phyloP scores from a whole-genome alignment of 2,329 filamentous ascomycete genomes.

The Corynespora cassiicola region DNA sequence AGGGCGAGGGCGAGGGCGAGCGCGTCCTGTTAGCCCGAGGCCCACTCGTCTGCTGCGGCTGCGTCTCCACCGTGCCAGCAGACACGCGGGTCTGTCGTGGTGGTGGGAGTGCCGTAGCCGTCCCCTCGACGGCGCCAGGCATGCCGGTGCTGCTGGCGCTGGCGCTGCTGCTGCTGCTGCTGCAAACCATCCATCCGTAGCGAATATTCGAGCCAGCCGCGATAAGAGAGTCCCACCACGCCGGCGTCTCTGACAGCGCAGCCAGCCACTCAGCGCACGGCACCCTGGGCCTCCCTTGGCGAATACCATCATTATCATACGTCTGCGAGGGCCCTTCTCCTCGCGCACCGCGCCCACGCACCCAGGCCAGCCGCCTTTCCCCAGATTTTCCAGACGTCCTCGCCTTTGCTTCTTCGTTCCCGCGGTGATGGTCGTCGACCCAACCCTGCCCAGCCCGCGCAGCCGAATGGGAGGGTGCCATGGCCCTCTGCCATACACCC shows the following conservation, averaged over 20 bases:
- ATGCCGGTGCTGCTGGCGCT: no score
- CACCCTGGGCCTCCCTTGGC: conserved; percentile 6
- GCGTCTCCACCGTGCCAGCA: conserved; percentile 1
- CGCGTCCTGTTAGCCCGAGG: no score
- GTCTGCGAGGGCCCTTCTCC: no score
- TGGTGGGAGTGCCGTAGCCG: no score
- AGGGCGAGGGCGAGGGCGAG: no score
- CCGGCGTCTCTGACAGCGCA: background rate
- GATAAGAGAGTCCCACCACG: conserved; percentile 22
- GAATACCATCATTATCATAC: no score
- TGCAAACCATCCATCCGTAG: conserved; percentile 1
- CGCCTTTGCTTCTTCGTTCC: conserved; percentile 34
- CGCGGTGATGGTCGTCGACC: conserved; percentile 11
- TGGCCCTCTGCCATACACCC: no score
- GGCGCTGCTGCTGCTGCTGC: conserved; percentile 3
- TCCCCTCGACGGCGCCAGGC: no score
- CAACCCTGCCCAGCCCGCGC: no score
- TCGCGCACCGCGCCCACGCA: background rate
- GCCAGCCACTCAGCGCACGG: conserved; percentile 10
- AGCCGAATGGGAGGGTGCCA: no score
- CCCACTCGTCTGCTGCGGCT: background rate
- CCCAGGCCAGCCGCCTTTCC: conserved; percentile 28
- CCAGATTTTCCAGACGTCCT: conserved; percentile 31
- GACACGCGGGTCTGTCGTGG: conserved; percentile 11
- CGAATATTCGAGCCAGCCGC: conserved; percentile 21